Evolutionary conservation across 2,329 filamentous ascomycete species (phyloP), one percentile per base, ranked within the genome.

Genomic region (Ophiostoma fasciatum): DNA sequence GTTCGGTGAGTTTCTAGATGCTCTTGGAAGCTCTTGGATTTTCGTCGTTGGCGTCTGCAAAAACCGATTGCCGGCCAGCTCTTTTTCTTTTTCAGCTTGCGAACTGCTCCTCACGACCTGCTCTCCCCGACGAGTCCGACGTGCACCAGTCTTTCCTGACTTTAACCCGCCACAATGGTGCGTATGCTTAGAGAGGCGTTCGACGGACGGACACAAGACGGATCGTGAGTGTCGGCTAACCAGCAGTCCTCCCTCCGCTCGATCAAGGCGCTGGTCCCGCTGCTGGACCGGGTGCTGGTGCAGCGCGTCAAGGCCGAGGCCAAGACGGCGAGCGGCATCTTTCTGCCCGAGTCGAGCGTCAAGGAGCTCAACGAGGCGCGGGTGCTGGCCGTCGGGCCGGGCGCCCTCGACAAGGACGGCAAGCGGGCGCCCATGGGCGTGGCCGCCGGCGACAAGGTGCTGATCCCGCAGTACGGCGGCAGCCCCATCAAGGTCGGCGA

Each of bases 281-380:
- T 98, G 49, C 78, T 98, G 63, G 90, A 98, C 76, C 88, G 90
- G 53, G 85, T 98, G 51, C 80, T 98, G 46, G 84, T 98, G 50
- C 90, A 98, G 77, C 84, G 90, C 63, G 66, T 94, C 66, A 96
- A 96, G 71, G 82, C 88, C 54, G 88, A 96, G 66, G 63, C 85
- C 57, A 94, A 94, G 74, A 98, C 90, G 33, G 85, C 90, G 51
- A 78, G 78, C 54, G 90, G 90, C 54, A 94, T 98, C 71, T 94
- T 92, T 72, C 82, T 98, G 47, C 90, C 90, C 50, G 90, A 98
- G 69, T 87, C 79, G 44, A 82, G 80, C 54, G 84, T 96, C 56
- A 94, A 98, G 74, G 90, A 98, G 63, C 74, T 96, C 58, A 96
- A 94, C 64, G 88, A 96, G 71, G 90, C 83, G 52, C 87, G 84